Base-by-base conservation (phyloP, 2,329 filamentous ascomycete genomes). In the Fusarium pseudograminearum region DNA sequence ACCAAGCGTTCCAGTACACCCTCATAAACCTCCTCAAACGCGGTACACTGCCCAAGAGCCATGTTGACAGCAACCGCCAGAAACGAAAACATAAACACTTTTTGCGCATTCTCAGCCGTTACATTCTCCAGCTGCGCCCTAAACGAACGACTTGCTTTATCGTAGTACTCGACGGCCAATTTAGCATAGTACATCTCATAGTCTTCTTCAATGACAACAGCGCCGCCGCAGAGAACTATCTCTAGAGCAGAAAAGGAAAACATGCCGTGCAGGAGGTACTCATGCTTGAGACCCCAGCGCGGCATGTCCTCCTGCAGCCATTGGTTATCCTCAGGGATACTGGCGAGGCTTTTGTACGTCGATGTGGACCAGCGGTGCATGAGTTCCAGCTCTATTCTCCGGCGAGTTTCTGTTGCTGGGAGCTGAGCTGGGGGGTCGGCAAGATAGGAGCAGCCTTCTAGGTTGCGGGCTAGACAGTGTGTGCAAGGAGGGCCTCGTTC, bases 281-380 rank as follows among this genome's bases (percentile, higher is more conserved):
- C 76, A 36, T 81, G 73, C n/a, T 76, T 73, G n/a, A 83, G 74
- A 0, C 76, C 78, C 63, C 77, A 72, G 5, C 77, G 74, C 9
- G 80, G 76, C 30, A 83, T 59, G 10, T 77, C 57, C 0, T 65
- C 59, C 28, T 79, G 78, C 16, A 83, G 75, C 57, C 80, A 79
- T 8, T 76, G 65, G 18, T 67, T 57, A 46, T 81, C 79, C 18
- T 79, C 76, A 0, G 79, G 78, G 9, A 84, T 78, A 38, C 79
- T 81, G 24, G 70, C 77, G 36, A 81, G 71, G 40, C 75, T 76
- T 20, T 77, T 77, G 67, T 80, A 86, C 0, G 83, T 85, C 20
- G 78, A 78, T 0, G 81, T 84, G 3, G 83, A 80, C 79, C 82
- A 87, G 30, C 82, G 82, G 65, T 86, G 83, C 82, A 86, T 85